These are phyloP conservation scores for Ananas comosus DNA, from an alignment of 176 grass and related monocot species.

Conservation along the genomic window DNA sequence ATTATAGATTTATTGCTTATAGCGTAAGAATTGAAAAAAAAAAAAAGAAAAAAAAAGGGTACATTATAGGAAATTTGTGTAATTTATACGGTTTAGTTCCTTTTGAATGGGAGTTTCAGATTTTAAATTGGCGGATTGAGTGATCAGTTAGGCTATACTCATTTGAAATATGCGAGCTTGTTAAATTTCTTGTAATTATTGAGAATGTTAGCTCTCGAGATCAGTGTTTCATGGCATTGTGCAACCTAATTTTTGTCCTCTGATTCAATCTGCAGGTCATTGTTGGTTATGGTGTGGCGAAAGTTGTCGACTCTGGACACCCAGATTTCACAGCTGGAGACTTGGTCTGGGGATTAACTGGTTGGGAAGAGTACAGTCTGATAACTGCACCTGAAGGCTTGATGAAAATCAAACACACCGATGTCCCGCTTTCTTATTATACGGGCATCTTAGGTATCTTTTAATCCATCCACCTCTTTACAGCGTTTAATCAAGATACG, in stretches of 20 bases:
- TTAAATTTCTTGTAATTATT: too few relatives aligned
- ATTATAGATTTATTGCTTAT: too few relatives aligned
- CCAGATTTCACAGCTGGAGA: conserved; percentile 25
- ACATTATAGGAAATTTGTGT: too few relatives aligned
- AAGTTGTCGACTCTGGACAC: conserved; percentile 25
- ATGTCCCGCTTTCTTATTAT: conserved; percentile 44
- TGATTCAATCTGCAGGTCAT: conserved; percentile 19
- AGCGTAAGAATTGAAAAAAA: too few relatives aligned
- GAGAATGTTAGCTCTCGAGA: too few relatives aligned
- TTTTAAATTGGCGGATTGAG: too few relatives aligned
- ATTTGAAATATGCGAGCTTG: too few relatives aligned
- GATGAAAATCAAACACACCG: conserved; percentile 21
- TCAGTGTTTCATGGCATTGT: neutral
- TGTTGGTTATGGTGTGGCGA: conserved; percentile 37
- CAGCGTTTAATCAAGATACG: too few relatives aligned
- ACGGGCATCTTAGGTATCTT: conserved; percentile 35
- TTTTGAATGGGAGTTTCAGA: too few relatives aligned
- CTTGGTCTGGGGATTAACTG: conserved; percentile 44
- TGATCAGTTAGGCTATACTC: too few relatives aligned
- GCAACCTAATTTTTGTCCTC: neutral
- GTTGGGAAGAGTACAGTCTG: conserved; percentile 52
- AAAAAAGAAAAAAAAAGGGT: too few relatives aligned
- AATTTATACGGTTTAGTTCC: too few relatives aligned
- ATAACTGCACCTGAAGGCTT: conserved; percentile 1
- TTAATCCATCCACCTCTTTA: neutral